phyloP scores from a whole-genome alignment of 176 grass and related monocot genomes.

The Cenchrus fungigraminus region DNA sequence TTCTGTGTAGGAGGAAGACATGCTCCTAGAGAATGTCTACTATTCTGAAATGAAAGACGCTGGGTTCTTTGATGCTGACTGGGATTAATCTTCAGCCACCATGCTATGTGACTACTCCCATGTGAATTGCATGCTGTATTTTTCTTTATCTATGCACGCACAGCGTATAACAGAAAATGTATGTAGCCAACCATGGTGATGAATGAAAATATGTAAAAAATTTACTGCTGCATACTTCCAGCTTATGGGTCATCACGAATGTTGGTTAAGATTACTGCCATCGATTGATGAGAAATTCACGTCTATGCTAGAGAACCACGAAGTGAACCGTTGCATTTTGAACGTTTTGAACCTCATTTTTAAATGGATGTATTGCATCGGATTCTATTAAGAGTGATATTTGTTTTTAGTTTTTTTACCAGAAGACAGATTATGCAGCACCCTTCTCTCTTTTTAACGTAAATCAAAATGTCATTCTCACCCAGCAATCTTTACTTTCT shows the following conservation, averaged over 20 bases:
- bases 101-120: constrained; percentile 39
- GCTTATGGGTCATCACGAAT: neutral
- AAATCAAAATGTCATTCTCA: neutral
- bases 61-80: constrained; percentile 98
- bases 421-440: neutral
- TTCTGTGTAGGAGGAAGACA: constrained; percentile 84
- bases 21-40: constrained; percentile 94
- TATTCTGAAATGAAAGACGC: constrained; percentile 99
- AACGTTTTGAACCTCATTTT: neutral
- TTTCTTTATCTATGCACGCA: neutral
- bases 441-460: neutral
- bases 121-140: constrained; percentile 34
- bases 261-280: neutral
- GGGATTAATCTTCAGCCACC: constrained; percentile 60
- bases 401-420: neutral
- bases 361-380: neutral
- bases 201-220: constrained; percentile 59
- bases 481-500: neutral
- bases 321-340: neutral
- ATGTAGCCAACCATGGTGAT: constrained; percentile 44
- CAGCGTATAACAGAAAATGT: constrained; percentile 45
- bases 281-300: neutral
- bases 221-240: constrained; percentile 8
- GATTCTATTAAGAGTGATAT: neutral
- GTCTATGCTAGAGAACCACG: neutral